phyloP scores from a whole-genome alignment of 371 early-diverging fungal species.

The Mucor mucedo region DNA sequence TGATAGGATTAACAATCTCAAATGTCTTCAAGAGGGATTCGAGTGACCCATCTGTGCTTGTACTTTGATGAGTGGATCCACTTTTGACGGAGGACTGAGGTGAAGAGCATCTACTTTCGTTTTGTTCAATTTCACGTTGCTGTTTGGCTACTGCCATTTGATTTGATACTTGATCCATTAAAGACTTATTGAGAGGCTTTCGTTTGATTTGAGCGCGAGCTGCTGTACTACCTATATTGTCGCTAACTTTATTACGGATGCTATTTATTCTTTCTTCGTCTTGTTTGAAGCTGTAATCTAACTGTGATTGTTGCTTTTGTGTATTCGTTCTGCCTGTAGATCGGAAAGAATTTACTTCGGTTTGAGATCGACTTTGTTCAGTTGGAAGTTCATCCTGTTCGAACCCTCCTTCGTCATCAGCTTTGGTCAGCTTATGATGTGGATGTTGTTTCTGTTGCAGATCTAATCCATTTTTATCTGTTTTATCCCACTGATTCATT shows the following conservation, averaged over 20 bases:
- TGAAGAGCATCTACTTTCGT: not conserved
- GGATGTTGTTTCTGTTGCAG: not conserved
- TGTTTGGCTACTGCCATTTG: slow-evolving; percentile 19
- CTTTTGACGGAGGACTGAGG: not conserved
- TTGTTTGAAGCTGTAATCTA: not conserved
- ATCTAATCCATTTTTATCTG: not conserved
- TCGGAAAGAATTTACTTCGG: too few species aligned
- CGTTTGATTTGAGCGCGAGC: slow-evolving; percentile 35
- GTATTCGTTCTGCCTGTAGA: too few species aligned
- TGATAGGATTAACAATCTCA: slow-evolving; percentile 1
- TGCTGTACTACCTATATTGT: slow-evolving; percentile 27
- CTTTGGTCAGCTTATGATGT: not conserved
- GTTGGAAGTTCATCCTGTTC: too few species aligned
- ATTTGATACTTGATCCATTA: slow-evolving; percentile 24
- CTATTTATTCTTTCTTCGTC: not conserved
- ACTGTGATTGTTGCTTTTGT: not conserved
- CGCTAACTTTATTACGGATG: slow-evolving; percentile 13
- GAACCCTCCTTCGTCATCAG: too few species aligned
- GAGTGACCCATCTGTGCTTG: slow-evolving; percentile 18
- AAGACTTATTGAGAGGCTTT: slow-evolving; percentile 38
- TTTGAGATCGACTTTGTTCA: too few species aligned
- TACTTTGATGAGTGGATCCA: slow-evolving; percentile 1
- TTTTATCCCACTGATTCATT: not conserved
- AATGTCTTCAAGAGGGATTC: slow-evolving; percentile 15
- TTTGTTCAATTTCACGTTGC: slow-evolving; percentile 11